phyloP scores from a whole-genome alignment of 129 eudicot species.

The Saussurea involucrata region DNA sequence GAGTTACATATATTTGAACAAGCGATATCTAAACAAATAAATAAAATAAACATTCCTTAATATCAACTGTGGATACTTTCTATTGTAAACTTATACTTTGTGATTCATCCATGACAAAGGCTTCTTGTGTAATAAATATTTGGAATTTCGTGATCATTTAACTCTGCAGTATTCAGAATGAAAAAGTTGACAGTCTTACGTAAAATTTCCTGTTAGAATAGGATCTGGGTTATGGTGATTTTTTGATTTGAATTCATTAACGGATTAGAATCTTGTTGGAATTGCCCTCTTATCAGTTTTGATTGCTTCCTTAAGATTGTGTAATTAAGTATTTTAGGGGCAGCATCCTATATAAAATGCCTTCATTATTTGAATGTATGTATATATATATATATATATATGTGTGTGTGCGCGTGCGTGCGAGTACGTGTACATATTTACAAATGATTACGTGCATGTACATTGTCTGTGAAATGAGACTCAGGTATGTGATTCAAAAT shows the following conservation, averaged over 20 bases:
- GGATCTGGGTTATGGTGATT: background rate
- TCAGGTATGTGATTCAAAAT: background rate
- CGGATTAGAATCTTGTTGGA: too few species aligned
- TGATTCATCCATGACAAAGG: background rate
- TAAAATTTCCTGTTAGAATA: background rate
- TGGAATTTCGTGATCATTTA: background rate
- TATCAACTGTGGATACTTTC: background rate
- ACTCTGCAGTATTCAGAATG: background rate
- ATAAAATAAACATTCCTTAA: slow-evolving; percentile 3
- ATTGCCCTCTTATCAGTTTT: too few species aligned
- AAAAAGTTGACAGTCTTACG: background rate
- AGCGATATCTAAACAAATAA: slow-evolving; percentile 16
- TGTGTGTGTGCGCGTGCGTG: too few species aligned
- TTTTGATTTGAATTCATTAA: background rate
- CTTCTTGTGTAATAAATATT: background rate
- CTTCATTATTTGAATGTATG: background rate
- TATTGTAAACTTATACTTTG: background rate
- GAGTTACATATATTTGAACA: slow-evolving; percentile 48
- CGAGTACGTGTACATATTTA: too few species aligned
- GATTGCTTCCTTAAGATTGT: background rate
- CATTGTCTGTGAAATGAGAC: background rate
- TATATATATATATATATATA: too few species aligned
- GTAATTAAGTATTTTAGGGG: background rate
- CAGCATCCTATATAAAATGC: background rate
- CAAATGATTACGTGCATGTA: too few species aligned